phyloP scores from a whole-genome alignment of 1,284 basidiomycete genomes.

The Phellopilus nigrolimitatus region DNA sequence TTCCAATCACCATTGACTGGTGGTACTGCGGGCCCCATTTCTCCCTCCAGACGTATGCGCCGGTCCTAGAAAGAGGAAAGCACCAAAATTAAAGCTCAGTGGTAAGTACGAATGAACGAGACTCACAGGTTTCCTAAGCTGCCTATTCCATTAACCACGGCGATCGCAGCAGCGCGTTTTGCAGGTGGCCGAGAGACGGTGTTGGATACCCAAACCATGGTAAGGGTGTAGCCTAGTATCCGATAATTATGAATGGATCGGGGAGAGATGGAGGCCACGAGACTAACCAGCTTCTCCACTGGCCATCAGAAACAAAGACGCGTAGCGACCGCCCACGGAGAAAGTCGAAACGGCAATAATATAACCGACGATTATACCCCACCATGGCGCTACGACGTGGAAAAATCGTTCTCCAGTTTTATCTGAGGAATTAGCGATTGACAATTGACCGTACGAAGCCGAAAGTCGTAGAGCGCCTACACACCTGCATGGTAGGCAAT shows the following conservation, averaged over 20 bases:
- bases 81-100: background rate
- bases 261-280: too few relatives aligned
- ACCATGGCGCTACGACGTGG: conserved; percentile 29
- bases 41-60: conserved; percentile 24
- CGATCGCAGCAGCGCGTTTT: too few relatives aligned
- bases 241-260: too few relatives aligned
- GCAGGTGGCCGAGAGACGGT: too few relatives aligned
- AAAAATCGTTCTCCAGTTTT: conserved; percentile 28
- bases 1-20: conserved; percentile 22
- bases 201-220: too few relatives aligned
- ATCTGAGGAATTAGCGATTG: background rate
- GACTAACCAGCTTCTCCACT: conserved; percentile 22
- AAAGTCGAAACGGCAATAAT: conserved; percentile 27
- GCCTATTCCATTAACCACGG: too few relatives aligned
- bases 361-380: conserved; percentile 25
- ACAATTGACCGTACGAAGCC: background rate
- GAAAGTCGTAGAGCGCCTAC: conserved; percentile 40
- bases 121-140: conserved; percentile 35
- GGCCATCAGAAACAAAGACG: conserved; percentile 27
- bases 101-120: conserved; percentile 16
- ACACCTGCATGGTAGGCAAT: conserved; percentile 37
- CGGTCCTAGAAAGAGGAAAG: conserved; percentile 14
- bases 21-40: conserved; percentile 24
- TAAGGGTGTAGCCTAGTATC: conserved; percentile 49
- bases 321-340: conserved; percentile 26